phyloP scores from a whole-genome alignment of 306 rosid species.

The Medicago arabica region DNA sequence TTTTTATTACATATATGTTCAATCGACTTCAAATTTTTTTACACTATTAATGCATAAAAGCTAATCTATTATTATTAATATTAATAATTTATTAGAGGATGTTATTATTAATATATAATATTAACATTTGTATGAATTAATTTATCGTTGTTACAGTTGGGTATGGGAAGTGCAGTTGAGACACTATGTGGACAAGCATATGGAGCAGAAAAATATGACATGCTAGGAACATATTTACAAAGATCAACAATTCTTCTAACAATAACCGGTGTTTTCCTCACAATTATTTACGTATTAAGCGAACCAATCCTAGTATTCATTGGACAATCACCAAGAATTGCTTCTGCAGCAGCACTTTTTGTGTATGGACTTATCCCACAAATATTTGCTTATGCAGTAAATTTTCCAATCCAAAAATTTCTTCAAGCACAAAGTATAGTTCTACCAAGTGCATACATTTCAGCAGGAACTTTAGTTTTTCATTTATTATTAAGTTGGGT shows the following conservation, averaged over 20 bases:
- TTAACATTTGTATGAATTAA: background rate
- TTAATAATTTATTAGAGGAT: no score
- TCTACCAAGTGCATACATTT: conserved; percentile 72
- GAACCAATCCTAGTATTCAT: conserved; percentile 55
- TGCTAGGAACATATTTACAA: conserved; percentile 75
- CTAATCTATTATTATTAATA: no score
- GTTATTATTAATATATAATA: background rate
- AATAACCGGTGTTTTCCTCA: conserved; percentile 27
- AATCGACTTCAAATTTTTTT: no score
- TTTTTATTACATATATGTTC: no score
- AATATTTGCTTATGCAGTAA: conserved; percentile 71
- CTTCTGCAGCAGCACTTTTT: conserved; percentile 57
- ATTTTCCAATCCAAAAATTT: conserved; percentile 82
- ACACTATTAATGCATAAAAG: no score
- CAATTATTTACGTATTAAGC: conserved; percentile 49
- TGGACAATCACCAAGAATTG: conserved; percentile 61
- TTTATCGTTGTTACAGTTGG: conserved; percentile 53
- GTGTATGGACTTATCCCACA: conserved; percentile 83
- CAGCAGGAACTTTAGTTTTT: conserved; percentile 52
- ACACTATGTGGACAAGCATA: conserved; percentile 86
- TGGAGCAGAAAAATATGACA: conserved; percentile 64
- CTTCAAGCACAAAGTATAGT: conserved; percentile 84
- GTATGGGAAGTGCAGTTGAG: conserved; percentile 96
- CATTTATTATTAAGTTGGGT: conserved; percentile 67
- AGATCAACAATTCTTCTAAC: conserved; percentile 66